Conservation (phyloP, 345 rosid genomes). For the Conringia planisiliqua region DNA sequence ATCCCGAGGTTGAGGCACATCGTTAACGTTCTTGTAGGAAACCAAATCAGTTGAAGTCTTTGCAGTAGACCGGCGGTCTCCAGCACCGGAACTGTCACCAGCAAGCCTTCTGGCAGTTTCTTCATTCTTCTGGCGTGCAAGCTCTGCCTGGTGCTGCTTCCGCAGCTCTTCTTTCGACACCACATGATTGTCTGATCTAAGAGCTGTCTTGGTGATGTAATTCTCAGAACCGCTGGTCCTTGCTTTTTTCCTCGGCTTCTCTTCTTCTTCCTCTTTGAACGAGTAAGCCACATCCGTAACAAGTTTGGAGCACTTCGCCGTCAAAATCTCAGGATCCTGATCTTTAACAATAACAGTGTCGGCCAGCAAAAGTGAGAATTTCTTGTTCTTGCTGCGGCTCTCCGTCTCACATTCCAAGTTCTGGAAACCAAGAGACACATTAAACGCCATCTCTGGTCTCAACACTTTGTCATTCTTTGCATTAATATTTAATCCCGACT, state of each 20-base stretch:
- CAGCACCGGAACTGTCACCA: slow-evolving; percentile 58
- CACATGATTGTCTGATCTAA: slow-evolving; percentile 86
- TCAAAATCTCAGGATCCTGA: slow-evolving; percentile 52
- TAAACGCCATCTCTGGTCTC: slow-evolving; percentile 70
- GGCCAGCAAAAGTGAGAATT: slow-evolving; percentile 71
- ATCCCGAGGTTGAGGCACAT: slow-evolving; percentile 68
- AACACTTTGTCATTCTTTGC: slow-evolving; percentile 68
- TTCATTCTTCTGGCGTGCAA: slow-evolving; percentile 96
- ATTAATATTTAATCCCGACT: slow-evolving; percentile 76
- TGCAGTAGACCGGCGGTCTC: slow-evolving; percentile 54
- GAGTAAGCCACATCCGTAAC: slow-evolving; percentile 86
- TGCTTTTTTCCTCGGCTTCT: slow-evolving; percentile 37
- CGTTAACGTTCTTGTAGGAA: slow-evolving; percentile 86
- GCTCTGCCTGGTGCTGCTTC: slow-evolving; percentile 98
- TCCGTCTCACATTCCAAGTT: slow-evolving; percentile 59
- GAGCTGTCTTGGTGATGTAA: slow-evolving; percentile 62
- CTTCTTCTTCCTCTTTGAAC: slow-evolving; percentile 86
- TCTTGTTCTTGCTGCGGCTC: slow-evolving; percentile 64
- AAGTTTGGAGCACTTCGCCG: slow-evolving; percentile 69
- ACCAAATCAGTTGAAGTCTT: slow-evolving; percentile 66
- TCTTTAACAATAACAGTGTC: slow-evolving; percentile 82
- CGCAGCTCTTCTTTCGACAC: slow-evolving; percentile 90
- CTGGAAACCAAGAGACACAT: slow-evolving; percentile 88
- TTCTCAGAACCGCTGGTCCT: slow-evolving; percentile 43
- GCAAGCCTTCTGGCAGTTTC: slow-evolving; percentile 96